phyloP scores from a whole-genome alignment of 1,284 basidiomycete species.

The Puccinia hordei region DNA sequence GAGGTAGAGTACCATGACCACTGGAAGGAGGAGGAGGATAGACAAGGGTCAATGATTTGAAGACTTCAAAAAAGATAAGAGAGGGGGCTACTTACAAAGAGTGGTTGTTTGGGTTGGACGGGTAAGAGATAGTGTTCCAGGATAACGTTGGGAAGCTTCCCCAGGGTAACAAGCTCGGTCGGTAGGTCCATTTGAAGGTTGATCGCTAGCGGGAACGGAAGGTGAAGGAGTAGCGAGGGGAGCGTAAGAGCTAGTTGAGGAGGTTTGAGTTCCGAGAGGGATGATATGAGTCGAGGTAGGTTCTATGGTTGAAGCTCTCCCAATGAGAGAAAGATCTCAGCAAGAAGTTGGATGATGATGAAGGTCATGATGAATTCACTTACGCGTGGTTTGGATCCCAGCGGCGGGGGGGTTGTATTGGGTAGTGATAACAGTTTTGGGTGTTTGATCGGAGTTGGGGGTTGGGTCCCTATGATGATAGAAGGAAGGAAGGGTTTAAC shows the following conservation, averaged over 20 bases:
- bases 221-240: background rate
- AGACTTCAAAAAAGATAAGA: background rate
- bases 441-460: too few relatives aligned
- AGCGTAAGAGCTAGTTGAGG: constrained; percentile 12
- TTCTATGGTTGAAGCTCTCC: constrained; percentile 2
- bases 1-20: constrained; percentile 50
- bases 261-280: background rate
- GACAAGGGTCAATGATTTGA: too few relatives aligned
- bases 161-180: constrained; percentile 44
- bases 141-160: constrained; percentile 31
- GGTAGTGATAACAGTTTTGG: too few relatives aligned
- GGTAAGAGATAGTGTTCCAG: constrained; percentile 30
- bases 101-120: constrained; percentile 48
- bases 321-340: background rate
- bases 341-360: background rate
- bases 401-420: too few relatives aligned
- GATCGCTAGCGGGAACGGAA: background rate
- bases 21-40: background rate
- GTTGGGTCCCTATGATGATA: too few relatives aligned
- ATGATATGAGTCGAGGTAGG: constrained; percentile 31
- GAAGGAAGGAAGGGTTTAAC: too few relatives aligned
- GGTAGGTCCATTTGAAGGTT: constrained; percentile 6
- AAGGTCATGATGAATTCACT: background rate
- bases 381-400: background rate
- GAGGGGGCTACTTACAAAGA: constrained; percentile 15